Evolutionary conservation across 2,329 filamentous ascomycete species (phyloP), one percentile per base, ranked within the genome.

Genomic region (Pseudogymnoascus sp.): DNA sequence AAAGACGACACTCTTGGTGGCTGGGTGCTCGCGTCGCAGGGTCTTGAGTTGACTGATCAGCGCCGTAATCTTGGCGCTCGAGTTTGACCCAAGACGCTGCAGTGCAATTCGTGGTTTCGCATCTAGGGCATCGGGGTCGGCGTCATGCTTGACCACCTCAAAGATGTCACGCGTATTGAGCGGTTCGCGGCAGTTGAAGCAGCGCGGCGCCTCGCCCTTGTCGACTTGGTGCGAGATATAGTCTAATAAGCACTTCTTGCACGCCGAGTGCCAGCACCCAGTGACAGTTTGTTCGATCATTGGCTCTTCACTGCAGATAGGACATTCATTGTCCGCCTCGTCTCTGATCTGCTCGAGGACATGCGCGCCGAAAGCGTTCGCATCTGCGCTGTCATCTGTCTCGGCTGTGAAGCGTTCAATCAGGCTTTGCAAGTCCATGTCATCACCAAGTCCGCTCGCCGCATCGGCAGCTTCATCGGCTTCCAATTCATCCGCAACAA

Each of bases 211-310:
- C 58, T 90, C 82, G 43, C 86, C 85, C 62, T 88, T 90, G 66
- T 90, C 86, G 4, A 81, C 87, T 72, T 96, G 89, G 69, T 96
- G 91, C 64, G 89, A 85, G 69, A 99, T 95, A 67, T 91, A 96
- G 67, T 91, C 86, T 1, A 95, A 77, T n/a, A 97, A 77, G 68
- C 94, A 99, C 64, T 90, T 88, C 74, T 94, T 96, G 77, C 94
- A 99, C 0, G 94, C 92, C 34, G 90, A 96, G 73, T 99, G 94
- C 91, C 94, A 99, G 74, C 94, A 99, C 0, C 91, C 90, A 0
- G 94, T 97, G 1, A 99, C 94, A 0, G 89, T 88, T 70, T 96
- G 93, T 60, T 97, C 89, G 39, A 90, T 83, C 91, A 97, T 97
- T 3, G 92, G 91, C 72, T 97, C 94, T 72, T 97, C 93, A 3